Percentiles rank a stretch among this genome's conserved stretches.
Conservation (phyloP, 768 basidiomycete species). For the Leccinum obscurum region DNA sequence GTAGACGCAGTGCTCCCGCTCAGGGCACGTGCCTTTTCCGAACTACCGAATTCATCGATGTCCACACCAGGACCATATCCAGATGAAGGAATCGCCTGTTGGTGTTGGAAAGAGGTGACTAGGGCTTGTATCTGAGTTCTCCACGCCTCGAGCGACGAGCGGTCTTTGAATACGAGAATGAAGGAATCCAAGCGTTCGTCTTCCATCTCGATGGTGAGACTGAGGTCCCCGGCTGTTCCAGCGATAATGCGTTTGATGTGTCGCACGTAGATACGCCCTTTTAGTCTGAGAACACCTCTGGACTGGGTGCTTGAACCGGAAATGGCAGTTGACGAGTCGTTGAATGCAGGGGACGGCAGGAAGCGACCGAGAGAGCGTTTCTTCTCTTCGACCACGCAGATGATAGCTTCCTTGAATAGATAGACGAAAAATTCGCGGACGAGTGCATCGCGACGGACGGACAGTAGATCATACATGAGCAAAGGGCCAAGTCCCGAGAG, state of each 20-base stretch:
- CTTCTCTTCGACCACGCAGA: conserved; percentile 97
- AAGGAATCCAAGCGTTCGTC: conserved; percentile 92
- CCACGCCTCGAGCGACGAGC: conserved; percentile 89
- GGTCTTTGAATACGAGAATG: conserved; percentile 93
- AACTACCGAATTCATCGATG: conserved; percentile 79
- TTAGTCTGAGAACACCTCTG: conserved; percentile 80
- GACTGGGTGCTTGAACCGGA: conserved; percentile 33
- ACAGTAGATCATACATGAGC: conserved; percentile 90
- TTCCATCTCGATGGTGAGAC: conserved; percentile 97
- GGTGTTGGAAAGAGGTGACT: conserved; percentile 68
- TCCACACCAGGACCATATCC: conserved; percentile 43
- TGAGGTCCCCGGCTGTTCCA: conserved; percentile 80
- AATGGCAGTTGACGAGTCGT: conserved; percentile 49
- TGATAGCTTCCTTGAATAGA: conserved; percentile 95
- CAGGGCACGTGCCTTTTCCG: conserved; percentile 73
- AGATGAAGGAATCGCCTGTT: conserved; percentile 40
- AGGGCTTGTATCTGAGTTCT: conserved; percentile 77
- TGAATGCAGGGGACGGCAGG: conserved; percentile 61
- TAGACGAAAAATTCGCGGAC: conserved; percentile 96
- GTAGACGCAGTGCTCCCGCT: conserved; percentile 69
- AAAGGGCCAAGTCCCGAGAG: conserved; percentile 85
- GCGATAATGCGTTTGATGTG: conserved; percentile 91
- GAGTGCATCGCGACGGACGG: conserved; percentile 84
- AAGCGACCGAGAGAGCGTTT: conserved; percentile 78
- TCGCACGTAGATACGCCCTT: conserved; percentile 93